Evolutionary conservation across 306 rosid species (phyloP).

Genomic region (Castanea crenata): DNA sequence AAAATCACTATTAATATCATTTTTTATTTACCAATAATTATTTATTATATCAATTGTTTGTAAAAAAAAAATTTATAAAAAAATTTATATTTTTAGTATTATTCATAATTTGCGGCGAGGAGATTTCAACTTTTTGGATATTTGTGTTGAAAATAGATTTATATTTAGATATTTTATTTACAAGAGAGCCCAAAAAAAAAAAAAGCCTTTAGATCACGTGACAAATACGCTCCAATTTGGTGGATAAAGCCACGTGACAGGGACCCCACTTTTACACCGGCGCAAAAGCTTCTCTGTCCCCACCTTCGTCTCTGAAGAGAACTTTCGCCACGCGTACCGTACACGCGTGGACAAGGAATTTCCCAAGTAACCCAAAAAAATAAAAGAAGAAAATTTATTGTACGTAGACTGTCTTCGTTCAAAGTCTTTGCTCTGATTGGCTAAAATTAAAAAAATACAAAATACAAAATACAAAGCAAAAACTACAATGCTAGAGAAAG

Average conservation of each 20-base stretch:
- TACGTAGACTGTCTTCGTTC: neutral
- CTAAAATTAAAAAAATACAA: neutral
- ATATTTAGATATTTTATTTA: too few species aligned
- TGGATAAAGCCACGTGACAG: conserved; percentile 39
- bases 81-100: too few species aligned
- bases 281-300: conserved; percentile 12
- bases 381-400: conserved; percentile 8
- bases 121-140: too few species aligned
- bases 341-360: conserved; percentile 30
- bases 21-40: too few species aligned
- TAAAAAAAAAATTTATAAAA: too few species aligned
- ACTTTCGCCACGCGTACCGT: conserved; percentile 26
- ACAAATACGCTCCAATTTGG: conserved; percentile 6
- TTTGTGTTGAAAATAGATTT: too few species aligned
- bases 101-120: too few species aligned
- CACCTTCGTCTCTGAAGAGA: neutral
- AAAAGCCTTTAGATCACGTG: conserved; percentile 18
- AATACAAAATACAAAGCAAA: neutral
- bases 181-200: too few species aligned
- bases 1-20: too few species aligned
- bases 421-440: conserved; percentile 2
- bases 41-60: too few species aligned
- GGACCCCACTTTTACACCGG: neutral
- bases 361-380: neutral
- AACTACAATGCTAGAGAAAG: conserved; percentile 27